phyloP scores from a whole-genome alignment of 192 early-diverging fungal species.

The Oehlia diaphana region DNA sequence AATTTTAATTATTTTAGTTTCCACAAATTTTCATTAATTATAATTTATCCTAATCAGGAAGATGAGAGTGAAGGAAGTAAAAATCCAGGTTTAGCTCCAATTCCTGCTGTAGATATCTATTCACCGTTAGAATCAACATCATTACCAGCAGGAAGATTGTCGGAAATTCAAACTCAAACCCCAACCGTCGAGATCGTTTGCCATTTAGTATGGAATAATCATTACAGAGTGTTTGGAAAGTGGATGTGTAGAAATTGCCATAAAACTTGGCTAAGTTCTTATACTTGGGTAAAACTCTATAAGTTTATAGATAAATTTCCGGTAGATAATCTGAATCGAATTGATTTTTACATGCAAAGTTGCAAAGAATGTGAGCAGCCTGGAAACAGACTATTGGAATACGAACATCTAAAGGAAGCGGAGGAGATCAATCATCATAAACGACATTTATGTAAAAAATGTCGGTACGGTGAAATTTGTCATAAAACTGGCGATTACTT shows the following conservation, averaged over 20 bases:
- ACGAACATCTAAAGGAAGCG: not conserved
- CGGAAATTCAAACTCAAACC: no score
- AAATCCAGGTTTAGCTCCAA: no score
- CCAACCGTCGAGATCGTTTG: not conserved
- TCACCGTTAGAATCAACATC: no score
- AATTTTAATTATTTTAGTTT: not conserved
- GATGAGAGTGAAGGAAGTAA: no score
- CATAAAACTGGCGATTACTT: not conserved
- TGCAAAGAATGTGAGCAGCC: not conserved
- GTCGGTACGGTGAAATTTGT: not conserved
- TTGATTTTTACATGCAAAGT: constrained; percentile 17
- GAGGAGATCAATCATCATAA: not conserved
- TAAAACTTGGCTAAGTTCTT: constrained; percentile 5
- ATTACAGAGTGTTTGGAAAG: constrained; percentile 21
- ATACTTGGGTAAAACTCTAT: constrained; percentile 15
- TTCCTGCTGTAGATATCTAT: no score
- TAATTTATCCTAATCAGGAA: not conserved
- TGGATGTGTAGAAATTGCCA: constrained; percentile 7
- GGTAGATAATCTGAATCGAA: not conserved
- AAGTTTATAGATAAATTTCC: constrained; percentile 3
- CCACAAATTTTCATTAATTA: not conserved
- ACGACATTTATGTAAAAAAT: constrained; percentile 10
- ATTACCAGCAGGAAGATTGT: no score
- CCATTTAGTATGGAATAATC: not conserved
- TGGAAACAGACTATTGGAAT: not conserved